These are phyloP conservation scores for Brasenia schreberi DNA, from an alignment of 164 flowering plant species.

Conservation along the genomic window DNA sequence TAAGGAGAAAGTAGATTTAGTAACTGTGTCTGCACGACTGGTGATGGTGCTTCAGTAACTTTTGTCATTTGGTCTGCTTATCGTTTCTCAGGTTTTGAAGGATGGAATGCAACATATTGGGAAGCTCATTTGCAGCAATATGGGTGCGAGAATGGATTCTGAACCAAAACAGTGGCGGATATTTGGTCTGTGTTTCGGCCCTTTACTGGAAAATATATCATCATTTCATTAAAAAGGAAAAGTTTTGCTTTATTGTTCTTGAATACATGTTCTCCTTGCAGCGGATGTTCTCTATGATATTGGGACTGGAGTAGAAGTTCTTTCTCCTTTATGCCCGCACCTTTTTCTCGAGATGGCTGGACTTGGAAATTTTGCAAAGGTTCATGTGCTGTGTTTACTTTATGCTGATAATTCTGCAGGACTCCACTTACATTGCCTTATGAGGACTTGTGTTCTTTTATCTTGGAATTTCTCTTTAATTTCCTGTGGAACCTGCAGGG, in stretches of 20 bases:
- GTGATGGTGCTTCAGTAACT: neutral
- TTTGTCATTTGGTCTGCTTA: neutral
- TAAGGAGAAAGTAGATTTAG: constrained; percentile 16
- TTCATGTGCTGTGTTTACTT: constrained; percentile 7
- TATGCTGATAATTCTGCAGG: neutral
- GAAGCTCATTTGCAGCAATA: constrained; percentile 86
- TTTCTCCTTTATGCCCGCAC: constrained; percentile 91
- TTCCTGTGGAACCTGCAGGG: constrained; percentile 33
- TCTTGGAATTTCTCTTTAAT: neutral
- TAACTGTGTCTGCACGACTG: too few relatives aligned
- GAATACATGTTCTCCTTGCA: constrained; percentile 21
- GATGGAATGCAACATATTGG: constrained; percentile 98
- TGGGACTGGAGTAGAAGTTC: constrained; percentile 91
- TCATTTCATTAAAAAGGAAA: neutral
- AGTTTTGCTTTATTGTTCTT: neutral
- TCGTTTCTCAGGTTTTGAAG: constrained; percentile 42
- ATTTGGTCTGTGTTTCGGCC: constrained; percentile 35
- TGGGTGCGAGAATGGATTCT: constrained; percentile 99
- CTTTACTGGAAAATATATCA: neutral
- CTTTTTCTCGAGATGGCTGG: constrained; percentile 97
- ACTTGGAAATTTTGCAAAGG: constrained; percentile 96
- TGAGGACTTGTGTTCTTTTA: neutral
- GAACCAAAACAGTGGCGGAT: constrained; percentile 98
- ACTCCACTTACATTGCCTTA: neutral
- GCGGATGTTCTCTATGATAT: constrained; percentile 96